These are phyloP conservation scores for Tricharina praecox DNA, from an alignment of 495 filamentous ascomycete species.

Conservation along the genomic window DNA sequence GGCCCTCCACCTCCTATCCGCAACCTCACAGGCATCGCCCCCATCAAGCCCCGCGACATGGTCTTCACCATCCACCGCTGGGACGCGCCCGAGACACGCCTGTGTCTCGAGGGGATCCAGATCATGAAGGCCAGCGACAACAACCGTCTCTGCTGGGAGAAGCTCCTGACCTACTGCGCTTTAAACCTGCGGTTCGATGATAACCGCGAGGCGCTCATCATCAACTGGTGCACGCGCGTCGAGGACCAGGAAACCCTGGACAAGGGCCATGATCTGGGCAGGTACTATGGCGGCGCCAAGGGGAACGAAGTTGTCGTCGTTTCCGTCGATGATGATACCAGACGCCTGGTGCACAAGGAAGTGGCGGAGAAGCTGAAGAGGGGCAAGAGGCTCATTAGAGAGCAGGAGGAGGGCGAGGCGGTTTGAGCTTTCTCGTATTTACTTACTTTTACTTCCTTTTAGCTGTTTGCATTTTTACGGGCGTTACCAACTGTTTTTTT, in stretches of 20 bases:
- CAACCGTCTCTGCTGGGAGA: not conserved
- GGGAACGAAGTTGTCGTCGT: slow-evolving; percentile 2
- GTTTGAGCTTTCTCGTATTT: too few relatives aligned
- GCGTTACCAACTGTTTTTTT: too few relatives aligned
- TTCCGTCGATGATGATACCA: slow-evolving; percentile 1
- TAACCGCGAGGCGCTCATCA: not conserved
- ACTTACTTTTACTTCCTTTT: too few relatives aligned
- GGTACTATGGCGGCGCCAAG: not conserved
- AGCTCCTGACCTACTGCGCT: not conserved
- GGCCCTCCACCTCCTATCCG: not conserved
- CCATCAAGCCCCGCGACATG: not conserved
- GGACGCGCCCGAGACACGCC: not conserved
- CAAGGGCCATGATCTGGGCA: not conserved
- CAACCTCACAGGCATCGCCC: not conserved
- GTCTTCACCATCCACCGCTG: slow-evolving; percentile 2
- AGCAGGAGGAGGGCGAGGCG: too few relatives aligned
- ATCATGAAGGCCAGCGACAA: not conserved
- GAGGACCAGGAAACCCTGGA: slow-evolving; percentile 3
- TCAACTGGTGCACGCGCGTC: not conserved
- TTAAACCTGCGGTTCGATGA: not conserved
- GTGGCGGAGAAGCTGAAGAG: too few relatives aligned
- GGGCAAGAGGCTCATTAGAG: too few relatives aligned
- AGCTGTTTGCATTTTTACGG: too few relatives aligned
- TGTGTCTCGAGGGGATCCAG: not conserved
- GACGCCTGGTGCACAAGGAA: too few relatives aligned